A percentile compares a stretch with the other conserved stretches of the same genome.
These are phyloP conservation scores for Lophiotrema nucula DNA, from an alignment of 495 filamentous ascomycete genomes.

Conservation along the genomic window DNA sequence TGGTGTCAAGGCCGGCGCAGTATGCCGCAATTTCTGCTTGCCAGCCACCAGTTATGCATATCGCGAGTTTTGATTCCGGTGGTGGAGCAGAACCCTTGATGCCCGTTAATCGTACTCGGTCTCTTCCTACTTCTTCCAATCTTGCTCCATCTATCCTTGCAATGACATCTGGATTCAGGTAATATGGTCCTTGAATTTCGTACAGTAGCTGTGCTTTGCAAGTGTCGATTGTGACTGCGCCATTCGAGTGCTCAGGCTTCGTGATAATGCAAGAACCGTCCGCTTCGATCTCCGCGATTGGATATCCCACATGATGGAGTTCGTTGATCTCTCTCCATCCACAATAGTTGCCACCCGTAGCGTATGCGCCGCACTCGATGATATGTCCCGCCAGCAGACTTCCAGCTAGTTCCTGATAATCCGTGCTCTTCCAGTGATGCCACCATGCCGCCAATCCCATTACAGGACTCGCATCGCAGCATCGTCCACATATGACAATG, in stretches of 20 bases:
- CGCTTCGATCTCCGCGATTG: conserved; percentile 21
- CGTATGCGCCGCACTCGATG: conserved; percentile 38
- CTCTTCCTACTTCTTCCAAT: conserved; percentile 12
- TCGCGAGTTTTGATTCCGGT: conserved; percentile 10
- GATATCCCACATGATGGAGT: conserved; percentile 5
- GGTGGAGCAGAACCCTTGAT: conserved; percentile 21
- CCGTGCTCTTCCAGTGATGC: conserved; percentile 30
- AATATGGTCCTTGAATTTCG: conserved; percentile 25
- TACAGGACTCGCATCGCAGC: conserved; percentile 36
- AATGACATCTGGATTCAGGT: conserved; percentile 21
- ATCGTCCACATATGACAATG: conserved; percentile 38
- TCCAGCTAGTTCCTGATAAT: conserved; percentile 33
- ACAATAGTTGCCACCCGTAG: conserved; percentile 23
- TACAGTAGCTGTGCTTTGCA: conserved; percentile 23
- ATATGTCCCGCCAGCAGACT: conserved; percentile 37
- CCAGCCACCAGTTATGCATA: conserved; percentile 19
- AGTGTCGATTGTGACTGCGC: conserved; percentile 20
- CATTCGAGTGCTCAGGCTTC: conserved; percentile 20
- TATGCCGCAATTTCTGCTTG: conserved; percentile 22
- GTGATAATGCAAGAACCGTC: conserved; percentile 17
- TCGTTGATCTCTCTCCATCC: conserved; percentile 1
- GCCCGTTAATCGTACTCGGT: conserved; percentile 10
- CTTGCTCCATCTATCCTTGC: conserved; percentile 7
- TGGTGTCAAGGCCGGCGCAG: conserved; percentile 2
- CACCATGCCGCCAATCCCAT: conserved; percentile 37